Percentiles rank a stretch among this genome's conserved stretches.
phyloP scores from a whole-genome alignment of 345 rosid species.

The Carallia pectinifolia region DNA sequence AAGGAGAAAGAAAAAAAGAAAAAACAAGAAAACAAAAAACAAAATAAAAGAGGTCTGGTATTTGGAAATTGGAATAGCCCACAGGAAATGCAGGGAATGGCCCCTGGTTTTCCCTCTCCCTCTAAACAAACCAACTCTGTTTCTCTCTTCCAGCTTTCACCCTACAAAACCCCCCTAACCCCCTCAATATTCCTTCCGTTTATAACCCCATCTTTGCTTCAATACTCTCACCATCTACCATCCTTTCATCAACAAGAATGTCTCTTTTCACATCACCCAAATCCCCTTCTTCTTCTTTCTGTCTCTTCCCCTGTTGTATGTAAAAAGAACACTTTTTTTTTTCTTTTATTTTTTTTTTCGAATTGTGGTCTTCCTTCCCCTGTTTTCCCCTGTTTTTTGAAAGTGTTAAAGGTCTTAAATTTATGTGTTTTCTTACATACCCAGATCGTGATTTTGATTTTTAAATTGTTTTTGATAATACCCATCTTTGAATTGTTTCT shows the following conservation, averaged over 20 bases:
- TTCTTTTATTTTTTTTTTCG: no score
- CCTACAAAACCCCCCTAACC: slow-evolving; percentile 15
- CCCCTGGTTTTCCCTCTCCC: slow-evolving; percentile 70
- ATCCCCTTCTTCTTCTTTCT: neutral
- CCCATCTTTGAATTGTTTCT: slow-evolving; percentile 7
- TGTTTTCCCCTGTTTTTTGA: slow-evolving; percentile 11
- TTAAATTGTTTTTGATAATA: neutral
- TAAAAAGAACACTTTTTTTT: no score
- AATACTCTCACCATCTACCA: neutral
- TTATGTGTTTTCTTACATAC: slow-evolving; percentile 11
- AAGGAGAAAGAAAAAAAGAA: neutral
- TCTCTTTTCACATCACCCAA: slow-evolving; percentile 18
- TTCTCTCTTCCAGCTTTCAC: slow-evolving; percentile 19
- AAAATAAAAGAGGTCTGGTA: slow-evolving; percentile 33
- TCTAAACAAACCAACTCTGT: slow-evolving; percentile 29
- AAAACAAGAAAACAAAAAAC: neutral
- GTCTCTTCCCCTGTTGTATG: neutral
- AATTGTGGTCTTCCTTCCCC: slow-evolving; percentile 10
- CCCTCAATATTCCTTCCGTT: slow-evolving; percentile 6
- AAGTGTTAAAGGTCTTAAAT: neutral
- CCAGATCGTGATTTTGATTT: slow-evolving; percentile 17
- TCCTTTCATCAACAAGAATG: slow-evolving; percentile 23
- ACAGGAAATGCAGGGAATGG: slow-evolving; percentile 45
- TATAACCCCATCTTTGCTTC: neutral
- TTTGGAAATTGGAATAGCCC: slow-evolving; percentile 47